phyloP scores from a whole-genome alignment of 179 eudicot species.

The Amaranthus tricolor region DNA sequence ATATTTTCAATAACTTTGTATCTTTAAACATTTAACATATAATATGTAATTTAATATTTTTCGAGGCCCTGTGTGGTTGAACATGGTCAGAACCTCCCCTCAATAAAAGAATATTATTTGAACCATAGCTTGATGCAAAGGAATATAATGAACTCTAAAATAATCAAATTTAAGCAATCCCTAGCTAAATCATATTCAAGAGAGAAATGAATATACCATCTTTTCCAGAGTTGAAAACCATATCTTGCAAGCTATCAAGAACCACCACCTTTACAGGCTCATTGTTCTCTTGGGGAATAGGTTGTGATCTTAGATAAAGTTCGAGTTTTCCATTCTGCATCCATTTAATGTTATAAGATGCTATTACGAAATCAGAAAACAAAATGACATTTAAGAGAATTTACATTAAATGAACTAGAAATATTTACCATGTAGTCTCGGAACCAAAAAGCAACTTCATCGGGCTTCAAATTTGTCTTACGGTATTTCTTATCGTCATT shows the following conservation, averaged over 20 bases:
- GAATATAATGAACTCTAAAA: no score
- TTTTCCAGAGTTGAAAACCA: conserved; percentile 63
- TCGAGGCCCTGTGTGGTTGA: no score
- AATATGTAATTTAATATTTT: no score
- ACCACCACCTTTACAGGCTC: conserved; percentile 90
- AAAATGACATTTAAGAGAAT: no score
- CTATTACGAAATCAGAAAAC: no score
- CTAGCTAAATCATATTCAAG: no score
- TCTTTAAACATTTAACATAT: no score
- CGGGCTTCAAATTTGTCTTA: conserved; percentile 49
- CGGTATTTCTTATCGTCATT: conserved; percentile 55
- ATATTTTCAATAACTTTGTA: no score
- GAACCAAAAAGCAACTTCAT: conserved; percentile 60
- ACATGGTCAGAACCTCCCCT: no score
- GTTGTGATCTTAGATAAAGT: conserved; percentile 52
- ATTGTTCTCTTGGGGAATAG: conserved; percentile 61
- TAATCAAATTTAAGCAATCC: no score
- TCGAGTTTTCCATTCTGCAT: conserved; percentile 57
- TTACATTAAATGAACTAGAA: not conserved
- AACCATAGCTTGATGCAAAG: no score
- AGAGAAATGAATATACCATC: conserved; percentile 40
- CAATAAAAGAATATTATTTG: no score
- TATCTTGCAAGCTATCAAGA: conserved; percentile 58
- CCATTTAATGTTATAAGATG: not conserved
- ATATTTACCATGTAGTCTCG: conserved; percentile 52